Evolutionary conservation across 75 land plant genomes (phyloP).

Genomic region (Cunninghamia lanceolata): DNA sequence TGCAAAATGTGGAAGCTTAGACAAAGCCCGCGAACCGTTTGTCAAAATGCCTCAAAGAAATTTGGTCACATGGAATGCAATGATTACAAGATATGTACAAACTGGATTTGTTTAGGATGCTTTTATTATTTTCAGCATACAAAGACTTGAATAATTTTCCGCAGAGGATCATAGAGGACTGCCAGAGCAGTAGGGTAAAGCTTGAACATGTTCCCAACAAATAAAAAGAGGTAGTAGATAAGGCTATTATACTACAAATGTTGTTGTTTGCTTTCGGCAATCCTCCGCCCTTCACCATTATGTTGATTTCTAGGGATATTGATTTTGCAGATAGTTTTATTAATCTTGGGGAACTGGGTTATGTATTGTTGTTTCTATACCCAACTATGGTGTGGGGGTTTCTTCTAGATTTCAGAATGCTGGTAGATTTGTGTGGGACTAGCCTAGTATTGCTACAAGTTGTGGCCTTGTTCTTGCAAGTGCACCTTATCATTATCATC

Average conservation of each 20-base stretch:
- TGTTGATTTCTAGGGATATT: conserved; percentile 85
- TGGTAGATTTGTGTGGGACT: conserved; percentile 83
- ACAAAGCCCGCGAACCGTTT: too few species aligned
- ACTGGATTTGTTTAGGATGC: too few species aligned
- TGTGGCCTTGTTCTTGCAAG: conserved; percentile 40
- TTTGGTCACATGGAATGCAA: too few species aligned
- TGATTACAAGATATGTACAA: too few species aligned
- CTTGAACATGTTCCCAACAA: conserved; percentile 93
- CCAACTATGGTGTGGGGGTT: conserved; percentile 61
- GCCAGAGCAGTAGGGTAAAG: conserved; percentile 92
- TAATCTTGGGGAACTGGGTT: conserved; percentile 83
- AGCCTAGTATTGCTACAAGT: conserved; percentile 81
- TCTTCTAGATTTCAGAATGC: conserved; percentile 72
- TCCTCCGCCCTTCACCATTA: conserved; percentile 80
- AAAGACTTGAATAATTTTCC: conserved; percentile 92
- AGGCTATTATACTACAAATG: conserved; percentile 91
- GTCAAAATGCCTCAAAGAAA: too few species aligned
- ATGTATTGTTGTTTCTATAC: conserved; percentile 70
- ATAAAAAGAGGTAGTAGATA: conserved; percentile 89
- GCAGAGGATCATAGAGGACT: conserved; percentile 70
- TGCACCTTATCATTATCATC: too few species aligned
- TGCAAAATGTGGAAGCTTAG: too few species aligned
- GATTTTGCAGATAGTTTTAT: conserved; percentile 88
- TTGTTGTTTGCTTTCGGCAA: conserved; percentile 88
- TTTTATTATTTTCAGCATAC: conserved; percentile 83